Evolutionary conservation across 2,329 filamentous ascomycete genomes (phyloP).

Genomic region (Lojkania enalia): DNA sequence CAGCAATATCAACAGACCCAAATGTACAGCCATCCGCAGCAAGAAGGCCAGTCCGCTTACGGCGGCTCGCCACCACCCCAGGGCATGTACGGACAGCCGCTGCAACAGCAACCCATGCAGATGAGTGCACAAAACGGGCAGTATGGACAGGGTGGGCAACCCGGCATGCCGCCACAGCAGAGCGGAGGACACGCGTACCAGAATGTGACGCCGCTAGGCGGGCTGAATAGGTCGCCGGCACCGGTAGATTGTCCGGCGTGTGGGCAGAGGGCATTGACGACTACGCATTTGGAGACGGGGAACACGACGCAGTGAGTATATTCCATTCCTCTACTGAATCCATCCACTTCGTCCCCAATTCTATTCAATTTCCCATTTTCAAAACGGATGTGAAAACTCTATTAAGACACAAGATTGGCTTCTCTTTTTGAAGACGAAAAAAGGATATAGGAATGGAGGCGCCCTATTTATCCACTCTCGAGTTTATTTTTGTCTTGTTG

Average conservation of each 20-base stretch:
- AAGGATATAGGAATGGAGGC: background rate
- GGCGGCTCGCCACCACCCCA: conserved; percentile 28
- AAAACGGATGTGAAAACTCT: no score
- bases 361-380: no score
- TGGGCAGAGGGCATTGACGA: conserved; percentile 46
- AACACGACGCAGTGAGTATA: conserved; percentile 50
- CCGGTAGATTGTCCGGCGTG: conserved; percentile 55
- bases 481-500: no score
- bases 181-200: conserved; percentile 40
- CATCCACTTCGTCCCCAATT: no score
- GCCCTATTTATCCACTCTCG: no score
- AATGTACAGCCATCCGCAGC: conserved; percentile 25
- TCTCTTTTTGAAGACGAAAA: no score
- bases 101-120: conserved; percentile 12
- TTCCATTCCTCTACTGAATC: no score
- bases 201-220: conserved; percentile 40
- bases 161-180: conserved; percentile 41
- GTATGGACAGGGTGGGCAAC: conserved; percentile 22
- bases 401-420: no score
- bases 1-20: conserved; percentile 24
- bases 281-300: conserved; percentile 38
- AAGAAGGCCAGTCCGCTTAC: conserved; percentile 21
- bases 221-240: conserved; percentile 39
- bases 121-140: no score
- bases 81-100: conserved; percentile 22